These are phyloP conservation scores for Aeminium ludgeri DNA, from an alignment of 495 filamentous ascomycete genomes.

Conservation along the genomic window DNA sequence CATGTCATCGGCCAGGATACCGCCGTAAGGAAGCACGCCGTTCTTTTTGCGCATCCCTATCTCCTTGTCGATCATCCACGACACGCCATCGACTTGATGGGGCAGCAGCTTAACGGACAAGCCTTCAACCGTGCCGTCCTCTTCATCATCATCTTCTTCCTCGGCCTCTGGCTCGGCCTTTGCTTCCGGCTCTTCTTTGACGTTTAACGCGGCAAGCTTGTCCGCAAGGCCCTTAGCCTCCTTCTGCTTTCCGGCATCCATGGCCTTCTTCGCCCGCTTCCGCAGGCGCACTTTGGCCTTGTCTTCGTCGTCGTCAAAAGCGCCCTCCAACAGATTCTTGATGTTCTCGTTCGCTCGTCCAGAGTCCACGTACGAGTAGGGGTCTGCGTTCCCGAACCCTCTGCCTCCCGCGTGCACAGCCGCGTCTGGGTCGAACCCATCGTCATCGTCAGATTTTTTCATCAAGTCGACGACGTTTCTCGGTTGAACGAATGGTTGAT, in stretches of 20 bases:
- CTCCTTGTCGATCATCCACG: constrained; percentile 87
- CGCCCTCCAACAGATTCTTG: constrained; percentile 73
- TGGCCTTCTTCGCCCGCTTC: constrained; percentile 33
- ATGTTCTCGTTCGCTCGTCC: constrained; percentile 67
- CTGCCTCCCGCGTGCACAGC: constrained; percentile 16
- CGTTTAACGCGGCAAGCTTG: constrained; percentile 43
- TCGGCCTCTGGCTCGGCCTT: constrained; percentile 30
- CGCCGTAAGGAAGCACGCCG: constrained; percentile 64
- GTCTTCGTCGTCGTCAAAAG: constrained; percentile 69
- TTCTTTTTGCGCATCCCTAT: constrained; percentile 57
- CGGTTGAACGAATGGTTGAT: constrained; percentile 15
- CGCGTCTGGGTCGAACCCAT: constrained; percentile 27
- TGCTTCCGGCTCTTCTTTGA: constrained; percentile 26
- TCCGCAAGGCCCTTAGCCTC: constrained; percentile 37
- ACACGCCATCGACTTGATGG: constrained; percentile 81
- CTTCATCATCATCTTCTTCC: constrained; percentile 50
- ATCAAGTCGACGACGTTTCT: constrained; percentile 16
- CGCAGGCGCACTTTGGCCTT: constrained; percentile 35
- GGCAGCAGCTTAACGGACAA: constrained; percentile 74
- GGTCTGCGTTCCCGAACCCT: constrained; percentile 32
- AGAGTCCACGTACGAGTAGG: constrained; percentile 55
- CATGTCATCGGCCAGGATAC: constrained; percentile 82
- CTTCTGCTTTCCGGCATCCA: constrained; percentile 25
- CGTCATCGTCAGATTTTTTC: constrained; percentile 16
- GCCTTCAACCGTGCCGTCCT: constrained; percentile 61